A percentile compares a stretch with the other conserved stretches of the same genome.
These are phyloP conservation scores for Flaveria trinervia DNA, from an alignment of 129 eudicot genomes.

Conservation along the genomic window DNA sequence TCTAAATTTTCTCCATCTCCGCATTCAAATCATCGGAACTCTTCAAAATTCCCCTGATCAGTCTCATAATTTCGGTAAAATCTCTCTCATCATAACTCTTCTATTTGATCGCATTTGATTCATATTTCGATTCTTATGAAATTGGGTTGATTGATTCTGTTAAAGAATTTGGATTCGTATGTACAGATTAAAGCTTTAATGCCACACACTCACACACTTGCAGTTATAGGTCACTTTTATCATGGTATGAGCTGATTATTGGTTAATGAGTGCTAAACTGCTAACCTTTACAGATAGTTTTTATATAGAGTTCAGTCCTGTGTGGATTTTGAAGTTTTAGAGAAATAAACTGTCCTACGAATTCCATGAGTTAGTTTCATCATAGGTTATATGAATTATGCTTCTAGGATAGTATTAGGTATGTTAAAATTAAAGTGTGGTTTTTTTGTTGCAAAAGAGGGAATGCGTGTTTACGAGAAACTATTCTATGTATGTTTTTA, in stretches of 20 bases:
- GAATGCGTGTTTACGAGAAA: neutral
- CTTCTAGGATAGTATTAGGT: neutral
- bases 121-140: neutral
- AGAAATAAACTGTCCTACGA: neutral
- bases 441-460: neutral
- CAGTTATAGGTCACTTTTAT: conserved; percentile 3
- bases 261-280: conserved; percentile 9
- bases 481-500: conserved; percentile 8
- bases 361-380: neutral
- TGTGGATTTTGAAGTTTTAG: conserved; percentile 12
- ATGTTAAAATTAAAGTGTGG: too few relatives aligned
- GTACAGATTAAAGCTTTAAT: neutral
- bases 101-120: neutral
- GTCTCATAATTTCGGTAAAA: conserved; percentile 20
- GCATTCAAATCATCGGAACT: conserved; percentile 5
- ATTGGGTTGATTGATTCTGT: neutral
- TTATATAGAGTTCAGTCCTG: neutral
- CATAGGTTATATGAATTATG: neutral
- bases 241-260: neutral
- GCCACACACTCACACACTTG: neutral
- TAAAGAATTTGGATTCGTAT: neutral
- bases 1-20: conserved; percentile 7
- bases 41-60: conserved; percentile 15
- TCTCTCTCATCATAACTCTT: conserved; percentile 16
- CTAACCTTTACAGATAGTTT: neutral